phyloP scores from a whole-genome alignment of 31 red algal genomes.

The Asparagopsis taxiformis region DNA sequence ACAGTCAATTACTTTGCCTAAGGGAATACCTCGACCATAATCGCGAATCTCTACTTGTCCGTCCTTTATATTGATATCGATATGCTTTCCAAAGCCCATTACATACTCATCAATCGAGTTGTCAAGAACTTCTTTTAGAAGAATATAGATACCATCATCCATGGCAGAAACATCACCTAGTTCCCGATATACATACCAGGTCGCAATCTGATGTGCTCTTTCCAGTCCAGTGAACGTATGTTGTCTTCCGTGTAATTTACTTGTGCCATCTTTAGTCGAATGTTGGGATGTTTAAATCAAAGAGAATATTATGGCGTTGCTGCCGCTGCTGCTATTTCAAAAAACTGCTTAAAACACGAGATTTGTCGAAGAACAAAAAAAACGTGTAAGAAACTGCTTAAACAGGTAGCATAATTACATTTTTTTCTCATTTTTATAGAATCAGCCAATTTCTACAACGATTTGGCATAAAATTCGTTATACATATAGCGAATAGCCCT shows the following conservation, averaged over 20 bases:
- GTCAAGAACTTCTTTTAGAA: conserved; percentile 26
- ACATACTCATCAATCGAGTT: conserved; percentile 28
- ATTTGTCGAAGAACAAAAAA: too few species aligned
- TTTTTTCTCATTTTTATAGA: too few species aligned
- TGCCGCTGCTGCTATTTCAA: too few species aligned
- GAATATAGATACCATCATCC: conserved; percentile 37
- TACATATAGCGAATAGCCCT: too few species aligned
- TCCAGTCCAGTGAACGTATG: conserved; percentile 14
- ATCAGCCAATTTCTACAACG: too few species aligned
- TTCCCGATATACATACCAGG: conserved; percentile 32
- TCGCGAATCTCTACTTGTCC: conserved; percentile 8
- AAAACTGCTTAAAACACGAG: too few species aligned
- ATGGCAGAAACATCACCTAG: conserved; percentile 11
- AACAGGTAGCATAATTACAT: too few species aligned
- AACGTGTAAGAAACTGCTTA: too few species aligned
- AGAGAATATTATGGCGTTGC: too few species aligned
- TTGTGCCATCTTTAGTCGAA: too few species aligned
- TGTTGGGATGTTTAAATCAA: too few species aligned
- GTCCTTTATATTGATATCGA: conserved; percentile 3
- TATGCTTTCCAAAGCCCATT: conserved; percentile 25
- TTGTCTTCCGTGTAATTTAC: conserved; percentile 20
- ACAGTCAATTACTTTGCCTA: conserved; percentile 24
- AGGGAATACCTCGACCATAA: conserved; percentile 31
- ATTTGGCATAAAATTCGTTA: too few species aligned
- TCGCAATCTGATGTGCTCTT: conserved; percentile 19